Evolutionary conservation across 176 grass and related monocot species (phyloP).

Genomic region (Thalia dealbata): DNA sequence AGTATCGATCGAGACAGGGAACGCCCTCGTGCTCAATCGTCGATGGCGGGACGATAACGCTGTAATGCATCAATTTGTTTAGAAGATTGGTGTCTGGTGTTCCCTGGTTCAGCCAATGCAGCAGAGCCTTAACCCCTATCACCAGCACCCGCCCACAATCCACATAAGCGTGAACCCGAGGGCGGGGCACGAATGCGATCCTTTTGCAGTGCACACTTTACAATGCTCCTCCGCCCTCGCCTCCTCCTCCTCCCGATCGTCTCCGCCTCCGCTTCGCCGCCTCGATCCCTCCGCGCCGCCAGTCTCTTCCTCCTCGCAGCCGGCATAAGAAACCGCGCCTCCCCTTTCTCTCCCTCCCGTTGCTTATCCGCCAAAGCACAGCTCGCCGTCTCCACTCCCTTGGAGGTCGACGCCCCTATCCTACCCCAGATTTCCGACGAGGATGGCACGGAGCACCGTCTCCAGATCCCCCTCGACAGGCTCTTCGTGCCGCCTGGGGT

Average conservation of each 20-base stretch:
- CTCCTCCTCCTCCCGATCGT: slow-evolving; percentile 30
- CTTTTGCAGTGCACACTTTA: background rate
- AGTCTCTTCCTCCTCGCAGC: slow-evolving; percentile 21
- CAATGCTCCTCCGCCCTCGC: slow-evolving; percentile 65
- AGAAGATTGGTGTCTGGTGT: background rate
- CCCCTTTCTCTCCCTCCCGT: background rate
- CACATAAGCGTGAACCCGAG: too few relatives aligned
- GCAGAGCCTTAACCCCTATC: background rate
- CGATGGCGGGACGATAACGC: too few relatives aligned
- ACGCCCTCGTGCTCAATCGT: too few relatives aligned
- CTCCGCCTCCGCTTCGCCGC: slow-evolving; percentile 26
- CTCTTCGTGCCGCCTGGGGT: slow-evolving; percentile 75
- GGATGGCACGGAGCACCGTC: slow-evolving; percentile 15
- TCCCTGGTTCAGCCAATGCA: background rate
- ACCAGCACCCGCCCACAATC: background rate
- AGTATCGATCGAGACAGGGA: background rate
- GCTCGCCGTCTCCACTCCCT: slow-evolving; percentile 26
- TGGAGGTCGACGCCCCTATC: slow-evolving; percentile 18
- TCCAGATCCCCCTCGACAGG: slow-evolving; percentile 47
- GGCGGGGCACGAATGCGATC: background rate
- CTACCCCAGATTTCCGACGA: slow-evolving; percentile 7
- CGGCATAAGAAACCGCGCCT: background rate
- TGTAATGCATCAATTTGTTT: background rate
- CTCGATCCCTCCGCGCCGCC: slow-evolving; percentile 37
- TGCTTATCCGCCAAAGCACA: slow-evolving; percentile 17